These are phyloP conservation scores for Leucocoprinus sp. DNA, from an alignment of 768 basidiomycete genomes.

Conservation along the genomic window DNA sequence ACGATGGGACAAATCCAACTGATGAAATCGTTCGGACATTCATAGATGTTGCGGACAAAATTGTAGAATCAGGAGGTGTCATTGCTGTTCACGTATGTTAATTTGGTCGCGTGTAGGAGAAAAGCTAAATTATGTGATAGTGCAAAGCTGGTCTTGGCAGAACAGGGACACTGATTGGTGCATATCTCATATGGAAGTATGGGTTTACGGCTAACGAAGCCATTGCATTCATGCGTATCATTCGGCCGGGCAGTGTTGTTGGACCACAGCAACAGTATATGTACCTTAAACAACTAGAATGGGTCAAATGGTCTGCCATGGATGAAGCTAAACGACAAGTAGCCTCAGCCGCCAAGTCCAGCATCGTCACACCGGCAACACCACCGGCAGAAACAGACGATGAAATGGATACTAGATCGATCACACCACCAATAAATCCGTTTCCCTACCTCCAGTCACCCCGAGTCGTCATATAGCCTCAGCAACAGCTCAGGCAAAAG, in stretches of 20 bases:
- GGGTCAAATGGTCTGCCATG: conserved; percentile 87
- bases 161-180: conserved; percentile 94
- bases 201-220: conserved; percentile 94
- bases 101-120: neutral
- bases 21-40: conserved; percentile 93
- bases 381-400: conserved; percentile 75
- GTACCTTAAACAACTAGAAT: conserved; percentile 90
- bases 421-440: conserved; percentile 29
- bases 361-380: conserved; percentile 65
- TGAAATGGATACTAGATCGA: conserved; percentile 38
- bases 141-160: conserved; percentile 96
- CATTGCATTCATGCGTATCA: conserved; percentile 97
- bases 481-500: conserved; percentile 62
- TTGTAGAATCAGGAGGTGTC: conserved; percentile 71
- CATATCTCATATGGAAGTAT: conserved; percentile 98
- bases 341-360: conserved; percentile 25
- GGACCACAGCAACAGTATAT: conserved; percentile 93
- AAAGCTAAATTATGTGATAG: conserved; percentile 30
- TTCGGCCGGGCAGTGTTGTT: conserved; percentile 89
- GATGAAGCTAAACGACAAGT: conserved; percentile 64
- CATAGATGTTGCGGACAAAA: conserved; percentile 74
- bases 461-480: conserved; percentile 69
- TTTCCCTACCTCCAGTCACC: conserved; percentile 63
- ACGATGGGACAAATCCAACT: conserved; percentile 96
- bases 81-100: conserved; percentile 80